Evolutionary conservation across 2,329 filamentous ascomycete species (phyloP), one percentile per base, ranked within the genome.

Genomic region (Ilyonectria destructans): DNA sequence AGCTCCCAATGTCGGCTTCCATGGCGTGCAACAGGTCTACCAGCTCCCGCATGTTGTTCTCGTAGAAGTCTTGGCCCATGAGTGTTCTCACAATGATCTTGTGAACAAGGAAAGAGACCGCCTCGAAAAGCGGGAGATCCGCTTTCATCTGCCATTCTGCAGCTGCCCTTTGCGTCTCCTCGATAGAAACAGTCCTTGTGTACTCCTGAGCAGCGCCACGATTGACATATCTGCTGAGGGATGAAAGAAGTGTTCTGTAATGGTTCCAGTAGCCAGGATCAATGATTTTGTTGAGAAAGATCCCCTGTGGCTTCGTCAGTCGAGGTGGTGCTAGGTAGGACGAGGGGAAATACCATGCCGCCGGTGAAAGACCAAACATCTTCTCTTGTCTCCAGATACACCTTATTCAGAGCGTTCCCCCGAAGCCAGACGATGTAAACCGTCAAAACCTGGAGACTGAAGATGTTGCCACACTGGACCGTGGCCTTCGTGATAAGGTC

Each of bases 361-460:
- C 62, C 62, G 8, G 62, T 57, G 33, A 65, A 65, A 9, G 62
- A 65, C 62, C 62, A 65, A n/a, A 65, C 62, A 45, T 65, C 62
- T 29, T 65, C 62, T 33, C 46, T 55, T 2, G 62, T 65, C 15
- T 65, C 62, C 10, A 65, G 57, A 35, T 65, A 65, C 10, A 65
- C 45, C 43, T 57, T 65, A 17, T 65, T 65, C 9, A 65, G 62
- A 26, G 49, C 31, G 17, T 65, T 65, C 29, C 62, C 62, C 6
- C 62, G 58, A 12, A 65, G 57, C 62, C 62, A 65, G 8, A 65
- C 57, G 4, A 45, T 65, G 33, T 65, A 65, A 19, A 65, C 62
- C 1, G 57, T 65, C 19, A 65, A 19, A 29, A 65, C 57, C 29
- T 65, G 62, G 2, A 65, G 62, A 21, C 62, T 65, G 17, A 65